Base-by-base conservation (phyloP, 2,329 filamentous ascomycete species). In the Elsinoe perseae region DNA sequence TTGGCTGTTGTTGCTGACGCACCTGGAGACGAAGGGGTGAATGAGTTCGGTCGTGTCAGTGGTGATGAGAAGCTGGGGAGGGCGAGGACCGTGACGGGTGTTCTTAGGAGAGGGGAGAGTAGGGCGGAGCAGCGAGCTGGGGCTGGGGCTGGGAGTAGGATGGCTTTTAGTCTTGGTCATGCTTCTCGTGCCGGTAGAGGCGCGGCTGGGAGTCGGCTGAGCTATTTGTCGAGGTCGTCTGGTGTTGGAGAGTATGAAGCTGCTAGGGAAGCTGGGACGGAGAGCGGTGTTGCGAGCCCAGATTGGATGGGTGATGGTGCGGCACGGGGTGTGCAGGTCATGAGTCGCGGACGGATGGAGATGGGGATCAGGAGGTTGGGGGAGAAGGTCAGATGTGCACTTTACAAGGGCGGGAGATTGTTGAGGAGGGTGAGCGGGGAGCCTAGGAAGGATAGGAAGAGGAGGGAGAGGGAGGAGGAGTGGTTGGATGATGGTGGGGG, bases 281-380 rank as follows among this genome's bases (percentile, higher is more conserved):
- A 62, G 48, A 54, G 32, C 18, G 36, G 34, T 1, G 20, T 36
- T 6, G 30, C 23, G 32, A 44, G 46, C 28, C 36, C 21, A 21
- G 46, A 38, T 43, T 54, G 30, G 65, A 63, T 44, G 66, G 66
- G 9, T 63, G 57, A 23, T 30, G 40, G 42, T n/a, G 30, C 14
- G 6, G 28, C 10, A 27, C 14, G 21, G 9, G 52, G 21, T 18
- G 30, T 46, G 40, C 18, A 27, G 53, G 25, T 36, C 8, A 27
- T 32, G 60, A 69, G 70, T 12, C 72, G 72, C 70, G 66, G 69
- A 42, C 69, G 68, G 61, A 63, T 68, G 7, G 71, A 73, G 58
- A 71, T 72, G 56, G 63, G 66, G 25, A 66, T 72, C 57, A 71
- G 69, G 63, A 64, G 68, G 27, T 65, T 73, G 32, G 69, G 69